Conservation (phyloP, 2,329 filamentous ascomycete species). For the Ophiobolus disseminans region DNA sequence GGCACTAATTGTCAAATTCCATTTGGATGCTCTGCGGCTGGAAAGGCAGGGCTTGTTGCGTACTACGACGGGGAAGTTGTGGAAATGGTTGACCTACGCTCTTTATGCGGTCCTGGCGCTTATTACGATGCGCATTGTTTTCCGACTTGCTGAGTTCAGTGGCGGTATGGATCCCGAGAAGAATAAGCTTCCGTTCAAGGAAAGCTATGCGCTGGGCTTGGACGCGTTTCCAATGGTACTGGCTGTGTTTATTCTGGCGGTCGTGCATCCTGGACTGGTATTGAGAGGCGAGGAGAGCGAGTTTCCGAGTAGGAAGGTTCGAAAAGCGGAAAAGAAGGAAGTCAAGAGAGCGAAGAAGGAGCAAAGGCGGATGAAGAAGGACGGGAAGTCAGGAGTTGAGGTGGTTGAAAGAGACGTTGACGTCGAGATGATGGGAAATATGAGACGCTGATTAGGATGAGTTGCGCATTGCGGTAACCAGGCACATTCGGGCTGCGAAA, state of each 20-base stretch:
- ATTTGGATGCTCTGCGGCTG: conserved; percentile 11
- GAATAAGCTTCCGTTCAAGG: conserved; percentile 58
- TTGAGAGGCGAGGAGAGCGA: conserved; percentile 33
- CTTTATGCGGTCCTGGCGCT: conserved; percentile 52
- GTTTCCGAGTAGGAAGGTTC: conserved; percentile 34
- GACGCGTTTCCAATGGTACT: conserved; percentile 66
- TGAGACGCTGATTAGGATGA: not conserved
- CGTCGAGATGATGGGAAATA: not conserved
- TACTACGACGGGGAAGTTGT: conserved; percentile 3
- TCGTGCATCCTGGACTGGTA: conserved; percentile 33
- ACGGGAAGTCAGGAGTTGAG: conserved; percentile 6
- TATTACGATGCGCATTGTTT: conserved; percentile 64
- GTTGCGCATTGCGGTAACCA: too few species aligned
- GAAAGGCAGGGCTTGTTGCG: conserved; percentile 3
- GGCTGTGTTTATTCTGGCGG: conserved; percentile 26
- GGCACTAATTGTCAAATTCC: conserved; percentile 27
- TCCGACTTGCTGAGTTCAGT: conserved; percentile 65
- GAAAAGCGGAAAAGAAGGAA: conserved; percentile 31
- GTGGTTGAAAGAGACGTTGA: not conserved
- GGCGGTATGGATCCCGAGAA: conserved; percentile 49
- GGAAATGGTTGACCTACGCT: conserved; percentile 44
- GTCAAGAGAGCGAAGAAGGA: conserved; percentile 24
- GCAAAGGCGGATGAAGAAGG: conserved; percentile 21
- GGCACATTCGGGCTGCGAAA: too few species aligned
- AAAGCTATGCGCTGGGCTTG: conserved; percentile 60